Conservation (phyloP, 257 asterid genomes). For the Voacanga thouarsii region DNA sequence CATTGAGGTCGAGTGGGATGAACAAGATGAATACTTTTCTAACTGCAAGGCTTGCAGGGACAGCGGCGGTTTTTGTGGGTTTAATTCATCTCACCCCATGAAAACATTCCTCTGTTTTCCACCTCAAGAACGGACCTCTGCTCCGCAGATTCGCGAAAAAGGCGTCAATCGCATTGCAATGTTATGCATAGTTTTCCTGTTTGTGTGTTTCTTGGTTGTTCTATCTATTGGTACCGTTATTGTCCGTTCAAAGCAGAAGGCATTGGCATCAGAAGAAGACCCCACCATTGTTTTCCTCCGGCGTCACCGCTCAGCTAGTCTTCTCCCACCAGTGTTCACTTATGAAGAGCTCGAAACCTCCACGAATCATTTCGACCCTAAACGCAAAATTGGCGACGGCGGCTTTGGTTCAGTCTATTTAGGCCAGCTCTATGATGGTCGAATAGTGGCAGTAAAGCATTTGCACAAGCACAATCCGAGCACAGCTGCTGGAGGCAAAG, state of each 20-base stretch:
- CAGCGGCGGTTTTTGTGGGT: constrained; percentile 66
- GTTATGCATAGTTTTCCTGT: constrained; percentile 38
- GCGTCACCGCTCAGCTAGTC: constrained; percentile 72
- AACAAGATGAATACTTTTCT: constrained; percentile 60
- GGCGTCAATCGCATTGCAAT: constrained; percentile 47
- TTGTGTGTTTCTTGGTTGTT: constrained; percentile 48
- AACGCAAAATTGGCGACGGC: constrained; percentile 90
- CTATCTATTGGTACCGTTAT: constrained; percentile 41
- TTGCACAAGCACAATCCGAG: constrained; percentile 64
- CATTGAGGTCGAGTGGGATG: constrained; percentile 82
- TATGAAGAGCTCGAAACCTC: constrained; percentile 84
- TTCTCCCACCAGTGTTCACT: constrained; percentile 86
- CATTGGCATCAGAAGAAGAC: constrained; percentile 53
- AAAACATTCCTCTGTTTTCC: constrained; percentile 63
- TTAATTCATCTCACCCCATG: constrained; percentile 50
- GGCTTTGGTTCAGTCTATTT: constrained; percentile 93
- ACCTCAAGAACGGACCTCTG: constrained; percentile 14
- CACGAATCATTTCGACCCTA: constrained; percentile 67
- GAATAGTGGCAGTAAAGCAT: constrained; percentile 77
- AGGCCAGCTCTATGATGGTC: constrained; percentile 66
- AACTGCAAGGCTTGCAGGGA: constrained; percentile 60
- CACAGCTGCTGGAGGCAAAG: constrained; percentile 38
- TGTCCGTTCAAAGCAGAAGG: constrained; percentile 36
- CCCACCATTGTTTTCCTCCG: constrained; percentile 74
- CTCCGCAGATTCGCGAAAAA: constrained; percentile 31